Evolutionary conservation across 768 basidiomycete species (phyloP).

Genomic region (Pluteus cervinus): DNA sequence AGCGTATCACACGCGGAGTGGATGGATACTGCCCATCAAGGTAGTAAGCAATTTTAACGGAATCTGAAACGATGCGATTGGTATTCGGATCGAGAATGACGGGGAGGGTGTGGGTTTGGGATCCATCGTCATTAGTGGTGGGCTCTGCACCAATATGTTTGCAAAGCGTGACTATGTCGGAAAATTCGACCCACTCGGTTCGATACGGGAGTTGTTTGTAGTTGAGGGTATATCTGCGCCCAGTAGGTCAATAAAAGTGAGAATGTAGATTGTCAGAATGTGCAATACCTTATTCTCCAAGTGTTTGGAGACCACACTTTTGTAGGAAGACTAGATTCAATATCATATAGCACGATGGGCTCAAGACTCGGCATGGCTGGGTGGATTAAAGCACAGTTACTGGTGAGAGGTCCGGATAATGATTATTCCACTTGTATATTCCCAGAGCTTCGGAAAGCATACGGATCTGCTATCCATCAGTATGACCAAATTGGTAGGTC

Average conservation of each 20-base stretch:
- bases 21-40: slow-evolving; percentile 42
- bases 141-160: slow-evolving; percentile 26
- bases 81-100: slow-evolving; percentile 41
- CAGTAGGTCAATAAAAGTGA: background rate
- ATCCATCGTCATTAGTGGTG: slow-evolving; percentile 22
- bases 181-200: slow-evolving; percentile 46
- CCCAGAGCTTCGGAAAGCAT: too few species aligned
- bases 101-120: slow-evolving; percentile 34
- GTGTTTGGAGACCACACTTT: slow-evolving; percentile 11
- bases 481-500: too few species aligned
- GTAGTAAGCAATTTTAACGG: slow-evolving; percentile 37
- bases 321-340: too few species aligned
- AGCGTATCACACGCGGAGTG: slow-evolving; percentile 26
- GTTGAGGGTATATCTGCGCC: slow-evolving; percentile 23
- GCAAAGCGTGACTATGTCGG: slow-evolving; percentile 33
- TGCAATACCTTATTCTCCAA: slow-evolving; percentile 9
- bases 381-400: too few species aligned
- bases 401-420: too few species aligned
- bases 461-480: too few species aligned
- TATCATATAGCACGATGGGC: too few species aligned
- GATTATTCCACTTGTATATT: too few species aligned
- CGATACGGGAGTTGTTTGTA: slow-evolving; percentile 30
- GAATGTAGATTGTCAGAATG: background rate
- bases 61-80: slow-evolving; percentile 29
- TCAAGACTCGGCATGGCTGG: too few species aligned